Evolutionary conservation across 2,329 filamentous ascomycete species (phyloP).

Genomic region (Sclerotinia sclerotiorum): DNA sequence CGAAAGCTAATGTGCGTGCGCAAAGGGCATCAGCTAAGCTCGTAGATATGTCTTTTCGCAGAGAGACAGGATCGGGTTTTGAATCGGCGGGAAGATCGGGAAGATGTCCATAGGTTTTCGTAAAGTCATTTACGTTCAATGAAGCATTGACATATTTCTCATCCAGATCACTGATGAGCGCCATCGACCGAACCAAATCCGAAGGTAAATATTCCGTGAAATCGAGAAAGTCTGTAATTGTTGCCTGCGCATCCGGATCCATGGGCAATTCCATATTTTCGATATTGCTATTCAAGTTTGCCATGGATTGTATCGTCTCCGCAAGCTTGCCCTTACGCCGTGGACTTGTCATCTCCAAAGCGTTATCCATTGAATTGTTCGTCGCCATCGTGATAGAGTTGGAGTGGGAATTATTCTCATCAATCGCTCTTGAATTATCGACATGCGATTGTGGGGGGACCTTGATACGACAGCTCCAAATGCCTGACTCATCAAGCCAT

Average conservation of each 20-base stretch:
- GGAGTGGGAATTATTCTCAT: slow-evolving; percentile 19
- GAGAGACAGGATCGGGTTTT: slow-evolving; percentile 49
- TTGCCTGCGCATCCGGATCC: slow-evolving; percentile 67
- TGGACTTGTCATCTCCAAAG: slow-evolving; percentile 35
- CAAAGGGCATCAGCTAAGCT: slow-evolving; percentile 54
- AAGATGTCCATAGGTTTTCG: slow-evolving; percentile 56
- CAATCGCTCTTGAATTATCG: slow-evolving; percentile 23
- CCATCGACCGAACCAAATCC: slow-evolving; percentile 64
- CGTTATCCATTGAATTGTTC: slow-evolving; percentile 31
- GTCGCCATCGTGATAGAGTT: slow-evolving; percentile 29
- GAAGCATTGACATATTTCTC: slow-evolving; percentile 58
- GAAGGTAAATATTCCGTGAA: slow-evolving; percentile 64
- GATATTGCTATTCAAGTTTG: slow-evolving; percentile 37
- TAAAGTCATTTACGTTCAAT: slow-evolving; percentile 54
- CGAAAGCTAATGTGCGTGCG: slow-evolving; percentile 58
- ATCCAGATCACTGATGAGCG: slow-evolving; percentile 65
- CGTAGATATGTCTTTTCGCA: slow-evolving; percentile 61
- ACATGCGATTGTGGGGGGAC: slow-evolving; percentile 29
- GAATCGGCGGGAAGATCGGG: slow-evolving; percentile 50
- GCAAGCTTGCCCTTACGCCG: slow-evolving; percentile 38
- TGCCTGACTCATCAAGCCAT: slow-evolving; percentile 39
- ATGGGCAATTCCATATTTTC: slow-evolving; percentile 42
- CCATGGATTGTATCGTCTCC: slow-evolving; percentile 40
- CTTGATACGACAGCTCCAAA: slow-evolving; percentile 41
- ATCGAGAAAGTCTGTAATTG: slow-evolving; percentile 69